Evolutionary conservation across 495 filamentous ascomycete species (phyloP), one percentile per base, ranked within the genome.

Genomic region (Penicillium goetzii): DNA sequence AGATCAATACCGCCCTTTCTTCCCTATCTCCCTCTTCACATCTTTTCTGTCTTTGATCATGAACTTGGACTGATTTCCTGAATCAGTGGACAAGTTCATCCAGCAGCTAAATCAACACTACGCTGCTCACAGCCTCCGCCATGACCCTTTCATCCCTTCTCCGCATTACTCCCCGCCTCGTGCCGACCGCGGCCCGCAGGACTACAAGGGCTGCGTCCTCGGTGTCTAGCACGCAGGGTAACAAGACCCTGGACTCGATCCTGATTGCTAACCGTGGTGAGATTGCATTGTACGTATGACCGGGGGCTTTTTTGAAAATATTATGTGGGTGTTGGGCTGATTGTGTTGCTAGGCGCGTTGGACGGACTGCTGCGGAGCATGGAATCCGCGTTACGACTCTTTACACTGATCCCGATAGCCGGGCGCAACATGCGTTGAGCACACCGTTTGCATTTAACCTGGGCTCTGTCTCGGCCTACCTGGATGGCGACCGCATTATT

Each of bases 231-330:
- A 56, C 62, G 32, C 67, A 60, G 26, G 45, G 62, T 25, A 64
- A 49, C 36, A 73, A 69, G 4, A 85, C 92, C 12, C 82, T 98
- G 59, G 88, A 89, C 51, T 96, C 92, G 17, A 89, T 98, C 53
- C 81, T 98, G 1, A 98, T 99, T 71, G 95, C 95, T 17, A 99
- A 99, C 72, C 87, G 95, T 66, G 95, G 95, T 63, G 95, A 99
- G 74, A 99, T 99, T 70, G 96, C 95, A 57, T 81, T 98, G 82
- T 90, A 73, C 55, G 83, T 75, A 43, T 38, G n/a, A 55, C 15
- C 52, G 4, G 6, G 21, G 1, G 1, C 17, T n/a, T 17, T 15
- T 33, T 54, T 47, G 57, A 59, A n/a, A 54, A 8, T 21, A 12
- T n/a, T 25, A 33, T 21, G 11, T 12, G 4, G 40, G 28, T 12